phyloP scores from a whole-genome alignment of 2,329 filamentous ascomycete genomes.

The Trichoderma oligosporum region DNA sequence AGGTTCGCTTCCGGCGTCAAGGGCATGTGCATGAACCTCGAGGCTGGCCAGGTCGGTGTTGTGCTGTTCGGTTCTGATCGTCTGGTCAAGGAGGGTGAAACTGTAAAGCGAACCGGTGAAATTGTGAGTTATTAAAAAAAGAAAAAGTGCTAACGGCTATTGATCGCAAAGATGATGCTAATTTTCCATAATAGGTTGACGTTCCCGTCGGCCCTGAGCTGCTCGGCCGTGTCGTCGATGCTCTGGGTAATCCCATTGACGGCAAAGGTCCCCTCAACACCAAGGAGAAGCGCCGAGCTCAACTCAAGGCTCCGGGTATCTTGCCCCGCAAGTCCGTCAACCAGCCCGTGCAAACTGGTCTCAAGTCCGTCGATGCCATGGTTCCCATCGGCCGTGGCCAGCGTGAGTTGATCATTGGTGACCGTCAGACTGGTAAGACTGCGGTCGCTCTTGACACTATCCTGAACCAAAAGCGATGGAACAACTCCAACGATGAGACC shows the following conservation, averaged over 20 bases:
- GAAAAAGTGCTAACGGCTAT: background rate
- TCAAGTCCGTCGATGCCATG: constrained; percentile 99
- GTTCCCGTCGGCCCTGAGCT: constrained; percentile 89
- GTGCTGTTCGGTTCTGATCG: constrained; percentile 99
- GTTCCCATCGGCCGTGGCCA: constrained; percentile 99
- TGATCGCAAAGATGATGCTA: constrained; percentile 22
- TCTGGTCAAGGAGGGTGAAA: constrained; percentile 99
- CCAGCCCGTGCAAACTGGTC: constrained; percentile 97
- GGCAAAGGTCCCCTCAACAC: constrained; percentile 97
- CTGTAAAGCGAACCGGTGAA: constrained; percentile 98
- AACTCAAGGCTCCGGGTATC: constrained; percentile 98
- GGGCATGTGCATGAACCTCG: constrained; percentile 99
- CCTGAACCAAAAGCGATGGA: constrained; percentile 99
- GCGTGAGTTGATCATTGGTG: constrained; percentile 99
- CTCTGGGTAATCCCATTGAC: constrained; percentile 98
- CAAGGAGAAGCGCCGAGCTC: constrained; percentile 88
- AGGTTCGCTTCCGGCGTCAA: constrained; percentile 99
- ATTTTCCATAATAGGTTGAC: constrained; percentile 68
- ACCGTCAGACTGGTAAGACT: constrained; percentile 99
- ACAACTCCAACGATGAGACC: constrained; percentile 76
- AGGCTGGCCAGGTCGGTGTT: constrained; percentile 99
- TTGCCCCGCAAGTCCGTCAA: constrained; percentile 95
- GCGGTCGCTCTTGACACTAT: constrained; percentile 97
- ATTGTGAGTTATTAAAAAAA: constrained; percentile 66
- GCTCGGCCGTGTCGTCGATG: constrained; percentile 97